Conservation (phyloP, 495 filamentous ascomycete species). For the Aspergillus saccharolyticus region DNA sequence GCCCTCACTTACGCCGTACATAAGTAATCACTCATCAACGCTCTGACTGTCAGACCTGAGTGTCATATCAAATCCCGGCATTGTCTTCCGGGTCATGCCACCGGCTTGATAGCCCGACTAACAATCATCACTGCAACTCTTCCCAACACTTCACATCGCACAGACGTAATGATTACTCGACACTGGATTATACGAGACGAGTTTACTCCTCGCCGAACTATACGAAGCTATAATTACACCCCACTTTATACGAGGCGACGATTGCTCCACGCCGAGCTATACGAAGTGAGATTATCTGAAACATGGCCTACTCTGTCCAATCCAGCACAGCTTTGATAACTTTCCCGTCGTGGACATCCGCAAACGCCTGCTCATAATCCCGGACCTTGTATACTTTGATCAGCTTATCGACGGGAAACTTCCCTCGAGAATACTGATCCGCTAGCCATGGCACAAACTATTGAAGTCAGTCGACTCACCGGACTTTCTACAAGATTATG, state of each 20-base stretch:
- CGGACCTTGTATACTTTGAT: neutral
- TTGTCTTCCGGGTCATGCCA: neutral
- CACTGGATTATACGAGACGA: too few species aligned
- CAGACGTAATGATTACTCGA: neutral
- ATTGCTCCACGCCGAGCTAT: too few species aligned
- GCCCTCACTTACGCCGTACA: neutral
- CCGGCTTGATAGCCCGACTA: neutral
- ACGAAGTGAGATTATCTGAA: too few species aligned
- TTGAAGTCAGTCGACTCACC: neutral
- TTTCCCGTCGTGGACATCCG: neutral
- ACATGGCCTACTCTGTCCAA: neutral
- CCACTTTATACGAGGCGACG: too few species aligned
- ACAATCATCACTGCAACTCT: neutral
- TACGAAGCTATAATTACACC: too few species aligned
- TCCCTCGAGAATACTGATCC: neutral
- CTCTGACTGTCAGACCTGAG: neutral
- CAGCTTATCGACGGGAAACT: neutral
- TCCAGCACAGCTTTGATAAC: neutral
- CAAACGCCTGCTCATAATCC: neutral
- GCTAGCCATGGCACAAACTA: neutral
- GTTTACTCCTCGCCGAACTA: too few species aligned
- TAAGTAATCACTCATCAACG: neutral
- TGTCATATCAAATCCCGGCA: neutral
- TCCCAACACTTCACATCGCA: neutral
- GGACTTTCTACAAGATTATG: neutral